These are phyloP conservation scores for Margaritispora aquatica DNA, from an alignment of 495 filamentous ascomycete species.

Conservation along the genomic window DNA sequence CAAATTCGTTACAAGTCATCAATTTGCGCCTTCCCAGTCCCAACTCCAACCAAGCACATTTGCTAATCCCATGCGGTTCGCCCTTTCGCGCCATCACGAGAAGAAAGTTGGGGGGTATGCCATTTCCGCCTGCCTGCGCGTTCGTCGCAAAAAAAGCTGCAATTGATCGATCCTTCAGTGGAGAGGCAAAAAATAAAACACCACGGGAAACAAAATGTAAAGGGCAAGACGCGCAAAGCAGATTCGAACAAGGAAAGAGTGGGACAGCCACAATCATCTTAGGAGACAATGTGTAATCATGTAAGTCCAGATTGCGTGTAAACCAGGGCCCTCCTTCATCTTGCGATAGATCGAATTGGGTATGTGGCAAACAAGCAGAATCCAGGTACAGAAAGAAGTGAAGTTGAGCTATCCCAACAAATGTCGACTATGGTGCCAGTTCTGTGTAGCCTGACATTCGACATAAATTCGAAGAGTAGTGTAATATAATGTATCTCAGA, in stretches of 20 bases:
- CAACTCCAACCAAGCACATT: neutral
- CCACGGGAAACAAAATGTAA: too few species aligned
- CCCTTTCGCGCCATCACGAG: too few species aligned
- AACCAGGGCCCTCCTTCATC: neutral
- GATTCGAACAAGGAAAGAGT: neutral
- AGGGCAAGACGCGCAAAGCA: too few species aligned
- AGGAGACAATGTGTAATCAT: neutral
- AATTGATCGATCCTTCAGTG: too few species aligned
- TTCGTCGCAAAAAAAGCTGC: neutral
- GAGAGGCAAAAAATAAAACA: too few species aligned
- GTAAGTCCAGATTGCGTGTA: neutral
- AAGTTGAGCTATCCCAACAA: neutral
- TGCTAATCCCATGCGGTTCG: too few species aligned
- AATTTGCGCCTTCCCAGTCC: neutral
- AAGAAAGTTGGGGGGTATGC: too few species aligned
- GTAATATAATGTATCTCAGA: neutral
- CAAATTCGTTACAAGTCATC: neutral
- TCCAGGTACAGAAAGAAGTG: neutral
- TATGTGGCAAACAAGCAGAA: neutral
- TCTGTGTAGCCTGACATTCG: neutral
- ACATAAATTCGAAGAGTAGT: neutral
- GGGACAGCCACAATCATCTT: neutral
- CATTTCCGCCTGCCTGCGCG: neutral
- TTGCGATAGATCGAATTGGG: too few species aligned
- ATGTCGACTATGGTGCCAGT: neutral